Evolutionary conservation across 2,329 filamentous ascomycete species (phyloP).

Genomic region (Madurella mycetomatis): DNA sequence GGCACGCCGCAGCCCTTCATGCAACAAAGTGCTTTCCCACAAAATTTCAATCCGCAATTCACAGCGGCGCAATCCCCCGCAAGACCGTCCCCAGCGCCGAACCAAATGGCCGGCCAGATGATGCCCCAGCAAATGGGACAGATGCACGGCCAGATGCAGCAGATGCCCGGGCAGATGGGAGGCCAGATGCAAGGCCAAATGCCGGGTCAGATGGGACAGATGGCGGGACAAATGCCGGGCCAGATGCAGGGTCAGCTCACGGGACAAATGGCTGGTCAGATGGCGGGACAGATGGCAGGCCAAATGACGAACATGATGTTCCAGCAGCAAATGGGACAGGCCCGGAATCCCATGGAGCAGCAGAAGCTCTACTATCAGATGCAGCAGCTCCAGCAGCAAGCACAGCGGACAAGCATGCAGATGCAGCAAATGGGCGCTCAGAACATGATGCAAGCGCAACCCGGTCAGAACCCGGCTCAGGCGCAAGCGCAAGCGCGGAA

Average conservation of each 20-base stretch:
- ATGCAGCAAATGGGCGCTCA: conserved; percentile 4
- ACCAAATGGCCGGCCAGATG: conserved; percentile 52
- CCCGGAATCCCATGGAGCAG: conserved; percentile 60
- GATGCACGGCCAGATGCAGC: conserved; percentile 34
- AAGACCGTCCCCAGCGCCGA: conserved; percentile 51
- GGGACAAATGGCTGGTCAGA: no score
- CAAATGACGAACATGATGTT: conserved; percentile 29
- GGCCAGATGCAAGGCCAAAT: conserved; percentile 12
- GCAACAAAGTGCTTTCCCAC: conserved; percentile 53
- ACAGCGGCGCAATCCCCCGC: conserved; percentile 53
- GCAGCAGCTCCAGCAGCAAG: conserved; percentile 73
- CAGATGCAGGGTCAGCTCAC: no score
- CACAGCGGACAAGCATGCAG: conserved; percentile 30
- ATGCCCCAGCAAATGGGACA: conserved; percentile 49
- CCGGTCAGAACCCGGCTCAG: conserved; percentile 17
- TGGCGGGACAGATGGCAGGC: neutral
- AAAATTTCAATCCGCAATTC: conserved; percentile 56
- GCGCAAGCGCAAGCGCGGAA: conserved; percentile 30
- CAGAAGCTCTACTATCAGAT: conserved; percentile 79
- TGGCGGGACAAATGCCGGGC: no score
- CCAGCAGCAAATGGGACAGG: conserved; percentile 39
- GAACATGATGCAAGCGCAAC: conserved; percentile 13
- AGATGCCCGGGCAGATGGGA: conserved; percentile 11
- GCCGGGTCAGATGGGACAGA: conserved; percentile 1
- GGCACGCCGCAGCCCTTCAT: conserved; percentile 75